Evolutionary conservation across 2,329 filamentous ascomycete genomes (phyloP), one percentile per base, ranked within the genome.

Genomic region (Claviceps sp.): DNA sequence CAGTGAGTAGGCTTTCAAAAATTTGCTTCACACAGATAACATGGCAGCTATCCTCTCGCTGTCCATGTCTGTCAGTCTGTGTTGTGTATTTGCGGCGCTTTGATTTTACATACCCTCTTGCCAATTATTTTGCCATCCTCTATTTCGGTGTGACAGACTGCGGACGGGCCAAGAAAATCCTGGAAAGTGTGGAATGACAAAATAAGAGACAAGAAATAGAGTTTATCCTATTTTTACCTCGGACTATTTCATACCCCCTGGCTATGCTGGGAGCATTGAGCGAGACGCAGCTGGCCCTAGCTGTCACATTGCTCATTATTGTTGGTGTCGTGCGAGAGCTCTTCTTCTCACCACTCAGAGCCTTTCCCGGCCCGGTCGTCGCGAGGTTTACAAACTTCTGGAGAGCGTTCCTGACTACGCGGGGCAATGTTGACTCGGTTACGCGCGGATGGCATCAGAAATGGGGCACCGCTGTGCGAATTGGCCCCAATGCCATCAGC

Each of bases 401-500:
- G 42, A 48, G 57, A 26, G 51, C 55, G 3, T 54, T 48, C 43
- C 44, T 57, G 9, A 54, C 54, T 8, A 40, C 48, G 2, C 16
- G 22, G 5, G 56, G 56, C 37, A 49, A 54, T 20, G 52, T 54
- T 13, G 56, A 58, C 47, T 18, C 38, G 1, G 26, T 24, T 2
- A 50, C 48, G 2, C 47, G 54, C 14, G 37, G 24, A 14, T 58
- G 57, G 55, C 57, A 58, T 47, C 18, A 40, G 22, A 52, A 50
- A 56, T 56, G 53, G 52, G 57, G 57, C 34, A 42, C 24, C 16
- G 57, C 54, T 11, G 57, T 58, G 22, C 52, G 57, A 1, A 50
- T 58, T 42, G 57, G 55, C 6, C 54, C 57, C 16, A 55, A 57
- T 24, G 26, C 50, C 42, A 54, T 58, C 45, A 57, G 55, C 34